Evolutionary conservation across 306 rosid genomes (phyloP).

Genomic region (Malus orientalis): DNA sequence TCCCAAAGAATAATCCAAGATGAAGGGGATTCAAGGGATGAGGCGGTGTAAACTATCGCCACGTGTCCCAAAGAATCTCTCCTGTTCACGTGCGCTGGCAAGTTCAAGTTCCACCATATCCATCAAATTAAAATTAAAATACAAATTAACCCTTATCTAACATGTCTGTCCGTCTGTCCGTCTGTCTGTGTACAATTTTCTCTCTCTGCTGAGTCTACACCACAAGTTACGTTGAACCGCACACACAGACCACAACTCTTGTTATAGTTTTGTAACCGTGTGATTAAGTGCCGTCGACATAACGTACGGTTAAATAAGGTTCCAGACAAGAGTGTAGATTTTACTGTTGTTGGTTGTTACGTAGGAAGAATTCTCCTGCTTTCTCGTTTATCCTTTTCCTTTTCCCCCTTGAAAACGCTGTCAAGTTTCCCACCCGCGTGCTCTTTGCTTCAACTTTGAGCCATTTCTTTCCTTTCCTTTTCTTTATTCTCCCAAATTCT

Average conservation of each 20-base stretch:
- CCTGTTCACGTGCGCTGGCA: neutral
- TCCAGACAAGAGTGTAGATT: neutral
- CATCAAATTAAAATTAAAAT: neutral
- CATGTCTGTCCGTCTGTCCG: neutral
- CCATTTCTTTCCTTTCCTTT: neutral
- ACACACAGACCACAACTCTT: neutral
- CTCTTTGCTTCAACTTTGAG: neutral
- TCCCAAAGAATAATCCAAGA: neutral
- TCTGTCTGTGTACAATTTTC: neutral
- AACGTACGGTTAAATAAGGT: neutral
- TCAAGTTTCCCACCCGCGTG: neutral
- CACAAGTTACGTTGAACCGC: neutral
- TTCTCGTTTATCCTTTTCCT: neutral
- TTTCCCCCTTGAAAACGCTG: neutral
- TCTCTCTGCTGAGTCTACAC: neutral
- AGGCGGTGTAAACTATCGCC: neutral
- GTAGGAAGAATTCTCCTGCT: neutral
- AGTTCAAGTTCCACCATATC: neutral
- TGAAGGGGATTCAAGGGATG: neutral
- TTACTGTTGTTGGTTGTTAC: neutral
- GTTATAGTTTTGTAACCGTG: neutral
- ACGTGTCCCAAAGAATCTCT: neutral
- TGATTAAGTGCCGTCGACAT: neutral
- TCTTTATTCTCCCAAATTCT: neutral
- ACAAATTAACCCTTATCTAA: neutral